A percentile compares a stretch with the other conserved stretches of the same genome.
These are phyloP conservation scores for Condylostoma magnum DNA, from an alignment of 169 alveolate genomes.

Conservation along the genomic window DNA sequence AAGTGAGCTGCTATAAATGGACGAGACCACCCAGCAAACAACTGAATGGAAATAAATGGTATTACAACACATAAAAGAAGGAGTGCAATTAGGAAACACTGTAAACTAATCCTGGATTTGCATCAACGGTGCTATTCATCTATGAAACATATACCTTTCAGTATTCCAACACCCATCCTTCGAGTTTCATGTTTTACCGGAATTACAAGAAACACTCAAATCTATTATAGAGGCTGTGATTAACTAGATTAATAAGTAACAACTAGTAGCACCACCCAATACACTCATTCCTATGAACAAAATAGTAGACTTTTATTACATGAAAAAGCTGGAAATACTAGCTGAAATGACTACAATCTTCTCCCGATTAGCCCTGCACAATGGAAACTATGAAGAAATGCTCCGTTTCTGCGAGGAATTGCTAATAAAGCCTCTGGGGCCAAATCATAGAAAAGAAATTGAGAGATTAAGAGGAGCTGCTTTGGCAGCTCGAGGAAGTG, in stretches of 20 bases:
- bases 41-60: slow-evolving; percentile 59
- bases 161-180: slow-evolving; percentile 59
- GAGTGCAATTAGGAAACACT: slow-evolving; percentile 65
- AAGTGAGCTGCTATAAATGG: slow-evolving; percentile 37
- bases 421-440: slow-evolving; percentile 59
- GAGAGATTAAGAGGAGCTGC: slow-evolving; percentile 14
- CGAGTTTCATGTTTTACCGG: slow-evolving; percentile 61
- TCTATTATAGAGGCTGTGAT: slow-evolving; percentile 80
- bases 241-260: slow-evolving; percentile 58
- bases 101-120: slow-evolving; percentile 77
- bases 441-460: slow-evolving; percentile 16
- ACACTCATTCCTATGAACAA: slow-evolving; percentile 53
- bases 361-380: slow-evolving; percentile 61
- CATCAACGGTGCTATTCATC: slow-evolving; percentile 79
- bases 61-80: slow-evolving; percentile 63
- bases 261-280: not conserved
- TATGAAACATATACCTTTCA: slow-evolving; percentile 79
- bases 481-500: slow-evolving; percentile 35
- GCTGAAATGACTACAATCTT: slow-evolving; percentile 67
- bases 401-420: slow-evolving; percentile 76
- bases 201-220: slow-evolving; percentile 62
- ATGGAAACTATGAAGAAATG: slow-evolving; percentile 70
- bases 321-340: slow-evolving; percentile 68
- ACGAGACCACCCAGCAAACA: slow-evolving; percentile 63
- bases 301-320: slow-evolving; percentile 75